phyloP scores from a whole-genome alignment of 805 yeast species.

The Groenewaldozyma tartarivorans region DNA sequence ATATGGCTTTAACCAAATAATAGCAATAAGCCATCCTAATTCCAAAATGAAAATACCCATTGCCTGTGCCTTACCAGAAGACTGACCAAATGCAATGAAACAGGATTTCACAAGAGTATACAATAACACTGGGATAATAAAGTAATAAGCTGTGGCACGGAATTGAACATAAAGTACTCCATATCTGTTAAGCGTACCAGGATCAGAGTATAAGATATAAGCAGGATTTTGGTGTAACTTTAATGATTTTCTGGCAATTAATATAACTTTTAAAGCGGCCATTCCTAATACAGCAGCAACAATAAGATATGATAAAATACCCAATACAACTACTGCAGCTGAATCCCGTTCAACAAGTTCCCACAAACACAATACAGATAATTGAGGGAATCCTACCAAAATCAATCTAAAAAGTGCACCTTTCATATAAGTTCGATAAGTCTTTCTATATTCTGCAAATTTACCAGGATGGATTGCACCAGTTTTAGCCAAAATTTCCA shows the following conservation, averaged over 20 bases:
- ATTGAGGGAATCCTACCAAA: conserved; percentile 79
- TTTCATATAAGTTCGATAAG: conserved; percentile 78
- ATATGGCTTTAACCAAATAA: conserved; percentile 74
- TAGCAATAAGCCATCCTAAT: conserved; percentile 50
- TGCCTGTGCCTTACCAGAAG: conserved; percentile 73
- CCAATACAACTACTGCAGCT: conserved; percentile 72
- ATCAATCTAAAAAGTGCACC: conserved; percentile 82
- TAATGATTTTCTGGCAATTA: conserved; percentile 65
- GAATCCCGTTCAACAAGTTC: conserved; percentile 79
- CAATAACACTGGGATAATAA: conserved; percentile 53
- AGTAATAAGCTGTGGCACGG: conserved; percentile 80
- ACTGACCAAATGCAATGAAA: conserved; percentile 79
- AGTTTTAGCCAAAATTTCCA: conserved; percentile 55
- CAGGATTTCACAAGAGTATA: conserved; percentile 68
- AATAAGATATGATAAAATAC: conserved; percentile 56
- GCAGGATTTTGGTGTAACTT: conserved; percentile 83
- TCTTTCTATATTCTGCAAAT: conserved; percentile 66
- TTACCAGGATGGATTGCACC: conserved; percentile 51
- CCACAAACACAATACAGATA: conserved; percentile 77
- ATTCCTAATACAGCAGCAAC: conserved; percentile 51
- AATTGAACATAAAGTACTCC: conserved; percentile 91
- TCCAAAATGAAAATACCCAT: conserved; percentile 69
- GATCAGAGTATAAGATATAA: conserved; percentile 78
- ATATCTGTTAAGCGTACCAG: conserved; percentile 67
- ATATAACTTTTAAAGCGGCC: conserved; percentile 65